Base-by-base conservation (phyloP, 129 eudicot genomes). In the Flaveria ramosissima region DNA sequence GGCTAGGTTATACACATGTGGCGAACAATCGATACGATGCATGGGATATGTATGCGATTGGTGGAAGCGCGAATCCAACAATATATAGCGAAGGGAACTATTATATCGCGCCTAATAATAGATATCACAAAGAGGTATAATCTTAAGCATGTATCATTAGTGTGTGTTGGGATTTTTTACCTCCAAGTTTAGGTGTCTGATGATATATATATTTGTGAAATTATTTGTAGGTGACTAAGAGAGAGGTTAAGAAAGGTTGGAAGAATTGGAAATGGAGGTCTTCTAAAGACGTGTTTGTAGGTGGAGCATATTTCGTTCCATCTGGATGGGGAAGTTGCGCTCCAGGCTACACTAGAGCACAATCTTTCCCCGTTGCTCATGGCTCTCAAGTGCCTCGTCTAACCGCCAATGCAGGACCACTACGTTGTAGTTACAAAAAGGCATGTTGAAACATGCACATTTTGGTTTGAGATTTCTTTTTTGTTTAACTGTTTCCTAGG, bases 201-300 rank as follows among this genome's bases (percentile, higher is more conserved):
- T 41, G 21, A 36, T 14, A 23, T 27, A 27, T 27, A 27, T 43
- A 6, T 68, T 27, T 42, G 5, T 64, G 14, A 41, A 45, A 69
- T 47, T 19, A 11, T 59, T 70, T 51, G 64, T 71, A 88, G 93
- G 92, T 91, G 19, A 91, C 97, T 2, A 86, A 88, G 55, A 88
- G 93, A 69, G 91, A 88, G 56, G 82, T 48, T 16, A 78, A 82
- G 8, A 70, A 75, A 0, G 92, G 90, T 9, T 88, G 97, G 94
- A 88, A 74, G 69, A 85, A 77, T 21, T 91, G 94, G 94, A 91
- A 88, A 71, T 88, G 93, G 94, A 86, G 90, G 45, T 78, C 97
- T 23, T 84, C 88, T 0, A 86, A 74, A 77, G 94, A 91, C 15
- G 82, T 48, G 64, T 88, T 88, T 75, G 13, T 83, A 19, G 87